Conservation (phyloP, 352 stramenopile species). For the Phytophthora lateralis region DNA sequence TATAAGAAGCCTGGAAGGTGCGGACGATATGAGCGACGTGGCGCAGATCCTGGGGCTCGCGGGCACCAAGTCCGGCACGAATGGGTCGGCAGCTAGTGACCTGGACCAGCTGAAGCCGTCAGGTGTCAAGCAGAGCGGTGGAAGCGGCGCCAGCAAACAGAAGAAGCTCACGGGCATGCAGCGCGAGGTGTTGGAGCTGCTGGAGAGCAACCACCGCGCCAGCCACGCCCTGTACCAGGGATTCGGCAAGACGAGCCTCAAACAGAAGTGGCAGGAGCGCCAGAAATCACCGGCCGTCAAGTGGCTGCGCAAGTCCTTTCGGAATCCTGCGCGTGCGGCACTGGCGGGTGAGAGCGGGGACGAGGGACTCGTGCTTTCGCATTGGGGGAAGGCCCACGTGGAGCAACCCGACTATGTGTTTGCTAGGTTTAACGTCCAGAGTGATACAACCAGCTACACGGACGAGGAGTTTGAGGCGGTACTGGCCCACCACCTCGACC, state of each 20-base stretch:
- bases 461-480: constrained; percentile 57
- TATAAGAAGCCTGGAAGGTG: background rate
- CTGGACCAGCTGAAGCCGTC: constrained; percentile 64
- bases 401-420: constrained; percentile 72
- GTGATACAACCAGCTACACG: constrained; percentile 53
- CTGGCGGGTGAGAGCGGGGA: constrained; percentile 47
- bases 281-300: constrained; percentile 56
- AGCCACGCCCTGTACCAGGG: constrained; percentile 70
- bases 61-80: constrained; percentile 24
- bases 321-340: constrained; percentile 55
- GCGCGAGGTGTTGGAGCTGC: constrained; percentile 65
- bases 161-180: constrained; percentile 75
- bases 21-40: constrained; percentile 61
- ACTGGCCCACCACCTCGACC: constrained; percentile 47
- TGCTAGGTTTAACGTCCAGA: constrained; percentile 68
- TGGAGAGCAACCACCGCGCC: constrained; percentile 64
- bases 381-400: constrained; percentile 69
- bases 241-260: constrained; percentile 59
- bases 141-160: constrained; percentile 24
- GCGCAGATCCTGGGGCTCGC: constrained; percentile 71
- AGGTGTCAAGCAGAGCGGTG: constrained; percentile 27
- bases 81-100: constrained; percentile 35
- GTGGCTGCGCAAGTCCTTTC: constrained; percentile 69
- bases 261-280: constrained; percentile 68
- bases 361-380: constrained; percentile 50